Base-by-base conservation (phyloP, 495 filamentous ascomycete species). In the Poronia punctata region DNA sequence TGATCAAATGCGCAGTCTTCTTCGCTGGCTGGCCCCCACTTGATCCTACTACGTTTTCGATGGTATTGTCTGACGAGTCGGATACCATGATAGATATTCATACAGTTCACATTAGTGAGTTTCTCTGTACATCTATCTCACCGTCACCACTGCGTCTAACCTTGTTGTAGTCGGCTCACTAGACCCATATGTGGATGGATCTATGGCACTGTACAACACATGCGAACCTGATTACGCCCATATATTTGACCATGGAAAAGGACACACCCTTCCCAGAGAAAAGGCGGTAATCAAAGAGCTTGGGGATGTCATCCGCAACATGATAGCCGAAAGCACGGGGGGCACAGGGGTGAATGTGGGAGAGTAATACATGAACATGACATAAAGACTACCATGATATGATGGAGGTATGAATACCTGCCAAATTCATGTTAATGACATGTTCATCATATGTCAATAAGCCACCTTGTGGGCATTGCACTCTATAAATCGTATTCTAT, bases 221-320 rank as follows among this genome's bases (percentile, higher is more conserved):
- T 81, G 75, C 47, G 71, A 79, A 24, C 65, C 67, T 0, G 74
- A 78, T 25, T 71, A 50, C 1, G 72, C 75, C 1, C 66, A 71
- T 43, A 57, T 79, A 3, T 79, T 79, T 38, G 76, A 80, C 38
- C 75, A 78, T 40, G 76, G 69, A 4, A 72, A 72, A 35, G 76
- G 76, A 0, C 75, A 78, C 57, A 69, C 68, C 3, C 56, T 77
- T 9, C 75, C 74, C 0, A 62, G 75, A 39, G 68, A 70, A 28
- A 65, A 66, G 38, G 54, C 65, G 25, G 68, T 65, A 1, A 60
- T 75, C n/a, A 62, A 64, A 36, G 71, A 75, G 40, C 56, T 76
- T 4, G 66, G 61, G 11, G 64, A 70, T 31, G 62, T 70, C 5
- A 61, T 70, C 20, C 57, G 66, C 9, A 60, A 61, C 20, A 65